Evolutionary conservation across 306 rosid species (phyloP), one percentile per base, ranked within the genome.

Genomic region (Pyrus pyrifolia): DNA sequence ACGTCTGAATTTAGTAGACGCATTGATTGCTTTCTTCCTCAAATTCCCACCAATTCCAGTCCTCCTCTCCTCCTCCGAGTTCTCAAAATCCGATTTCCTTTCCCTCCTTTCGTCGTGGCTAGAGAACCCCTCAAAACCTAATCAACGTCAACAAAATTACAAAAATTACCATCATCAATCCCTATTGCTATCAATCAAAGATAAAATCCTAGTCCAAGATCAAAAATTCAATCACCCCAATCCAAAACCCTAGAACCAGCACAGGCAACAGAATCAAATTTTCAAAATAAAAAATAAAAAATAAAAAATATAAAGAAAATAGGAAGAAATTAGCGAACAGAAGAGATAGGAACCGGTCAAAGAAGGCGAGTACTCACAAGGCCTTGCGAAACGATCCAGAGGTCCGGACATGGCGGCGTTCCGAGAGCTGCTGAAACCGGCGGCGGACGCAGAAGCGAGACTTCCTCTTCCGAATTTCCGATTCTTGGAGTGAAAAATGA

Each of bases 11-110:
- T 88, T 90, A 80, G 97, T 88, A 1, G 98, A 93, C 1, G 96
- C 98, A 80, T 88, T 88, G 57, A 87, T 85, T 13, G 97, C 98
- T 81, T 91, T 90, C 86, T 91, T 93, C 70, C 85, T 93, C 81
- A 93, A 81, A 68, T 79, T 90, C 68, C 88, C 91, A 33, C 88
- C 93, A 33, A 88, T 91, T 75, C 93, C 86, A 0, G 96, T 87
- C 18, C 87, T 75, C 82, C 93, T 80, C 23, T 93, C 97, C 27
- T 91, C 97, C 81, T 93, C 98, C 0, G 97, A 90, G 68, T 70
- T 86, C 79, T 91, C 97, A 70, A 87, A 86, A 85, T 91, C 94
- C 4, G 94, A 88, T 78, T 80, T 91, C 61, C 94, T 82, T 66
- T 90, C 93, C 79, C 87, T 92, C 35, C 89, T 87, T 38, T 89